These are phyloP conservation scores for Antarctomyces pellizariae DNA, from an alignment of 495 filamentous ascomycete species.

Conservation along the genomic window DNA sequence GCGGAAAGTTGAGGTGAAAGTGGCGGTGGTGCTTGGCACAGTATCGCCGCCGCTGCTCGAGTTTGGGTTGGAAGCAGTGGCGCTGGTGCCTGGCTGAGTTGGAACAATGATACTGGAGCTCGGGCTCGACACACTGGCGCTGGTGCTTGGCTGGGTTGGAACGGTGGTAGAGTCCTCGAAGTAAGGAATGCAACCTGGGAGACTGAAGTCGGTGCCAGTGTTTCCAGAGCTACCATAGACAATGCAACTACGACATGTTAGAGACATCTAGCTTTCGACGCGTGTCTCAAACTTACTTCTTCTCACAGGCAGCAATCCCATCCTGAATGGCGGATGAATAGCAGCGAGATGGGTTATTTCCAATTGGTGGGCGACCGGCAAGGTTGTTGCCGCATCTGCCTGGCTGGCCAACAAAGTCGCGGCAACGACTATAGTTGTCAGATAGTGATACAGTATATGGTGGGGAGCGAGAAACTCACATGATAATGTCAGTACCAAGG, in stretches of 20 bases:
- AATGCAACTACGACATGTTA: slow-evolving; percentile 7
- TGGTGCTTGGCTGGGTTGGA: slow-evolving; percentile 1
- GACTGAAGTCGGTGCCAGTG: slow-evolving; percentile 2
- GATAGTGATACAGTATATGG: too few species aligned
- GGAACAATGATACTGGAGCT: not conserved
- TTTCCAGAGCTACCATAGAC: slow-evolving; percentile 6
- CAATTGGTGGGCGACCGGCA: slow-evolving; percentile 7
- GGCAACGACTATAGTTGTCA: too few species aligned
- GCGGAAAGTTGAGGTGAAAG: slow-evolving; percentile 1
- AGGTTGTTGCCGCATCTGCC: slow-evolving; percentile 14
- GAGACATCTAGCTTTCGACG: not conserved
- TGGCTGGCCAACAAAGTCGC: slow-evolving; percentile 8
- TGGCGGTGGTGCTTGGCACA: slow-evolving; percentile 1
- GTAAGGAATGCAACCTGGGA: slow-evolving; percentile 7
- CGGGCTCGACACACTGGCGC: not conserved
- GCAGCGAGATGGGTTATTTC: slow-evolving; percentile 8
- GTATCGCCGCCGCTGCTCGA: not conserved
- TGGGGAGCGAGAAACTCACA: too few species aligned
- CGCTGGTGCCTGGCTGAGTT: slow-evolving; percentile 1
- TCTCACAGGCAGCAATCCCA: slow-evolving; percentile 11
- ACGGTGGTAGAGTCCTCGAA: too few species aligned
- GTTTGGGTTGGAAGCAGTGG: slow-evolving; percentile 1
- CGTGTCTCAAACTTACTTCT: slow-evolving; percentile 7
- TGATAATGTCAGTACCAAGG: slow-evolving; percentile 10
- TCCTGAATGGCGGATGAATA: slow-evolving; percentile 4